Evolutionary conservation across 176 grass and related monocot species (phyloP), one percentile per base, ranked within the genome.

Genomic region (Saccharum officinarum): DNA sequence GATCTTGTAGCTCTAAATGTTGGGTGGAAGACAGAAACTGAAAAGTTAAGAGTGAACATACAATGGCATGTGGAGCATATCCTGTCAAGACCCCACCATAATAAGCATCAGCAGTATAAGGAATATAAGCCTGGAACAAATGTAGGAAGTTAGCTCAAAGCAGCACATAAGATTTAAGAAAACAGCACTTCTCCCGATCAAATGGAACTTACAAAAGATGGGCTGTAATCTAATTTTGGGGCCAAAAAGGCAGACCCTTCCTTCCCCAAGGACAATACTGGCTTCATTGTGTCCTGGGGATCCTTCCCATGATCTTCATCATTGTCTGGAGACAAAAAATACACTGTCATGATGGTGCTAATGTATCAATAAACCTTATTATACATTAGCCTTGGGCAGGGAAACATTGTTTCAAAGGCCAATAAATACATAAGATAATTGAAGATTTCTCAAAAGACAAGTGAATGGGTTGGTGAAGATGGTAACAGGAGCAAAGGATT

Each of bases 151-250:
- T 22, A 87, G 67, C 62, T 37, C 10, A 80, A 87, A 74, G 39
- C 23, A 74, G 65, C 14, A n/a, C n/a, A 31, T 59, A 49, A 20
- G 25, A 67, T 81, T 71, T 69, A 88, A 60, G 39, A 86, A 60
- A 71, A 40, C 20, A 57, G 25, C 31, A 85, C 67, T 70, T 31
- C 41, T 67, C 83, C 26, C 0, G 1, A 68, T 76, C 62, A 44
- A 7, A 82, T 61, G 12, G 25, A 82, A 82, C 93, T 95, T 92
- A 95, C 93, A 77, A 91, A 88, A 46, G 93, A 80, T 69, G 86
- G 84, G 72, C 5, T 90, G 76, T 81, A 82, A 67, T 87, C 54
- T 60, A 89, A 6, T 33, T 87, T 90, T 71, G 77, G 77, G 28
- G 80, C 20, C 17, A 64, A 47, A 78, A 86, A 88, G 55, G 69